These are phyloP conservation scores for Annulohypoxylon maeteangense DNA, from an alignment of 495 filamentous ascomycete species.

Conservation along the genomic window DNA sequence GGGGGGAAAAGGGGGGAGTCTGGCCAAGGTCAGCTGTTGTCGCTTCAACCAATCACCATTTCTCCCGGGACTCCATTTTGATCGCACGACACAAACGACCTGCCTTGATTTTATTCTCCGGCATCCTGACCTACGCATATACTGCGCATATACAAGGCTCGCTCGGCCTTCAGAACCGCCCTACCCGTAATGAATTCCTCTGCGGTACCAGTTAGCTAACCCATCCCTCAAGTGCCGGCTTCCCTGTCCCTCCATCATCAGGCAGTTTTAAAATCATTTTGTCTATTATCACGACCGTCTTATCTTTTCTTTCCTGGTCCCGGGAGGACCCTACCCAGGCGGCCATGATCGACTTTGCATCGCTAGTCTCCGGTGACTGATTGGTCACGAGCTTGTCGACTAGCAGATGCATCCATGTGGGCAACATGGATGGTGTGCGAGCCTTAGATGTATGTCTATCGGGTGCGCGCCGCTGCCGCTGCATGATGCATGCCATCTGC, in stretches of 20 bases:
- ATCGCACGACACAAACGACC: slow-evolving; percentile 31
- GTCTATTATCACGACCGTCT: background rate
- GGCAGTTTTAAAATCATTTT: background rate
- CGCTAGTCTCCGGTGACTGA: slow-evolving; percentile 28
- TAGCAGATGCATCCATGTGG: slow-evolving; percentile 40
- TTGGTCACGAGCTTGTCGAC: slow-evolving; percentile 40
- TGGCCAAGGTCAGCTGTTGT: slow-evolving; percentile 39
- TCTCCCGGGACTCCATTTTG: slow-evolving; percentile 37
- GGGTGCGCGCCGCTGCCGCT: slow-evolving; percentile 46
- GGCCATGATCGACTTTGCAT: slow-evolving; percentile 41
- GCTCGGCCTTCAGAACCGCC: slow-evolving; percentile 24
- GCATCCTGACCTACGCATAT: slow-evolving; percentile 10
- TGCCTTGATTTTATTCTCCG: slow-evolving; percentile 34
- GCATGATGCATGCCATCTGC: slow-evolving; percentile 52
- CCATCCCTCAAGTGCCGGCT: background rate
- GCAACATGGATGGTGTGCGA: slow-evolving; percentile 34
- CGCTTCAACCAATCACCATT: slow-evolving; percentile 37
- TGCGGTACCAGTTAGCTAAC: background rate
- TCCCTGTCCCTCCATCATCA: slow-evolving; percentile 1
- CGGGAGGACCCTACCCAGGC: slow-evolving; percentile 3
- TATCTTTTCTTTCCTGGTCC: slow-evolving; percentile 2
- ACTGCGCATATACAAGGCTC: slow-evolving; percentile 8
- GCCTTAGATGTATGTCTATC: slow-evolving; percentile 37
- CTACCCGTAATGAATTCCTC: slow-evolving; percentile 28
- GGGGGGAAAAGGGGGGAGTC: slow-evolving; percentile 28